Evolutionary conservation across 345 rosid genomes (phyloP).

Genomic region (Microcos paniculata): DNA sequence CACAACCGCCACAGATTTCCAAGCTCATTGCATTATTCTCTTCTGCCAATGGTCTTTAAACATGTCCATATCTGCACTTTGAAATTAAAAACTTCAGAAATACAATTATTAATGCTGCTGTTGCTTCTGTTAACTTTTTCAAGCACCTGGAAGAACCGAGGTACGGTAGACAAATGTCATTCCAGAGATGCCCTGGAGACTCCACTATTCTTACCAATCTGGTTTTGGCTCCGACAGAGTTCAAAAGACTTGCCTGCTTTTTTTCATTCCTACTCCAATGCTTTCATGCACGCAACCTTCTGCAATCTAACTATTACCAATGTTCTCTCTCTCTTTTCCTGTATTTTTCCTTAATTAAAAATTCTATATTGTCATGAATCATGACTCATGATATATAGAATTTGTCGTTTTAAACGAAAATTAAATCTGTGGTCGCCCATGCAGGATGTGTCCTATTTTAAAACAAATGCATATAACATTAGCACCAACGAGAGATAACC

Average conservation of each 20-base stretch:
- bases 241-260: constrained; percentile 27
- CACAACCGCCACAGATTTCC: constrained; percentile 15
- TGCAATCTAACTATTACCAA: background rate
- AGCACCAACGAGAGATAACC: too few species aligned
- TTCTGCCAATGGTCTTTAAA: constrained; percentile 12
- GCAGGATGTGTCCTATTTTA: too few species aligned
- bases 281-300: background rate
- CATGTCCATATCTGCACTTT: constrained; percentile 18
- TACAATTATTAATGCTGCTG: background rate
- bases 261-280: background rate
- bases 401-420: too few species aligned
- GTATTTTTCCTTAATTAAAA: too few species aligned
- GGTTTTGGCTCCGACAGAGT: constrained; percentile 20
- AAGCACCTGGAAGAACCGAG: constrained; percentile 8
- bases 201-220: constrained; percentile 26
- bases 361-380: too few species aligned
- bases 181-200: background rate
- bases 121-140: background rate
- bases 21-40: constrained; percentile 19
- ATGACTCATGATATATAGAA: too few species aligned
- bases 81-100: background rate
- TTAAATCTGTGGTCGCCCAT: too few species aligned
- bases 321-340: background rate
- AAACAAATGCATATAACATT: too few species aligned
- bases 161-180: constrained; percentile 15